Conservation (phyloP, 208 protist genomes). For the Histomonas meleagridis region DNA sequence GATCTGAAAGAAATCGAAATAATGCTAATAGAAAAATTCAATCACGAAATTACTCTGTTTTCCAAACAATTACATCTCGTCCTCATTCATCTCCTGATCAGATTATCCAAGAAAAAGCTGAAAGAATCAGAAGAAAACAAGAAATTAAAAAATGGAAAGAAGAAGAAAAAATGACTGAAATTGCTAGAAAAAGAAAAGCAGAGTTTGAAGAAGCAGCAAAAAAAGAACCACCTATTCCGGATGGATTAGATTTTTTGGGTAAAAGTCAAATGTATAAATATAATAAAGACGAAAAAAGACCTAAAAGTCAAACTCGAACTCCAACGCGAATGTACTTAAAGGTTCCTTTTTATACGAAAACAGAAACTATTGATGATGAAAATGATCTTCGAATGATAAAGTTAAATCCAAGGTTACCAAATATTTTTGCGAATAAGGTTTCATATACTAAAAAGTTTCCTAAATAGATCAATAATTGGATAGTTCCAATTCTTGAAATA, state of each 20-base stretch:
- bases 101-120: background rate
- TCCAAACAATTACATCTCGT: background rate
- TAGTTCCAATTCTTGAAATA: too few relatives aligned
- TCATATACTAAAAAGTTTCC: too few relatives aligned
- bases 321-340: constrained; percentile 28
- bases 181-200: background rate
- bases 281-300: background rate
- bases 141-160: too few relatives aligned
- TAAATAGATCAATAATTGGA: too few relatives aligned
- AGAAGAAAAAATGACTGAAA: background rate
- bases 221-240: background rate
- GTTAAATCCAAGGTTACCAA: background rate
- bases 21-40: background rate
- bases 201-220: background rate
- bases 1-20: background rate
- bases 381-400: background rate
- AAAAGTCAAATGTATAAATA: background rate
- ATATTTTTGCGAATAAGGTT: too few relatives aligned
- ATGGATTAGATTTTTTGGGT: background rate
- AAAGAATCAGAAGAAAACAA: background rate
- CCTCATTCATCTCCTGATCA: background rate
- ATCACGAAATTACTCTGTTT: background rate
- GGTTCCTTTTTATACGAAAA: background rate
- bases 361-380: background rate
- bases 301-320: background rate